A percentile compares a stretch with the other conserved stretches of the same genome.
These are phyloP conservation scores for Penicillium antarcticum DNA, from an alignment of 495 filamentous ascomycete species.

Conservation along the genomic window DNA sequence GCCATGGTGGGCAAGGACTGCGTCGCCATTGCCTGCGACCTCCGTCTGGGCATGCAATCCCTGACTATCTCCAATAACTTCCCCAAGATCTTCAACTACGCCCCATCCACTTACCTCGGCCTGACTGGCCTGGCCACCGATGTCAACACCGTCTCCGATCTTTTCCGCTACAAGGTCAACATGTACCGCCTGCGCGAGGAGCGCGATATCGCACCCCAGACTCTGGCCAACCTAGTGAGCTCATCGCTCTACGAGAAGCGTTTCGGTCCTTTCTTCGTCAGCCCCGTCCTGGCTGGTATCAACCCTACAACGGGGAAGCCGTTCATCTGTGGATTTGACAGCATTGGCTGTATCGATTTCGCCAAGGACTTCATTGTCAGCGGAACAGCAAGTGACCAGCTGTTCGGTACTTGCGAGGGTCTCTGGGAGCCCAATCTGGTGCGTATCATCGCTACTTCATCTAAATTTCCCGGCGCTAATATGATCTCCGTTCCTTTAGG, in stretches of 20 bases:
- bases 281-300: constrained; percentile 89
- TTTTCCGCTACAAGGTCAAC: constrained; percentile 99
- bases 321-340: constrained; percentile 99
- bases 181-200: constrained; percentile 99
- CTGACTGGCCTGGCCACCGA: constrained; percentile 96
- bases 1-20: constrained; percentile 99
- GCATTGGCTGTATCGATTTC: constrained; percentile 98
- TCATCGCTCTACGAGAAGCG: constrained; percentile 86
- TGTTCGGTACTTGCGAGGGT: constrained; percentile 98
- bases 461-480: constrained; percentile 19
- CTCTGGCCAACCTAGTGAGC: constrained; percentile 93
- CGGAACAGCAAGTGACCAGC: constrained; percentile 92
- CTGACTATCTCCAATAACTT: constrained; percentile 99
- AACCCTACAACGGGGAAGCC: constrained; percentile 88
- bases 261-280: constrained; percentile 95
- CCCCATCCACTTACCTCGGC: constrained; percentile 86
- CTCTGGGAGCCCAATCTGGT: constrained; percentile 97
- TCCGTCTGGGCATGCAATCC: constrained; percentile 93
- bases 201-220: constrained; percentile 88
- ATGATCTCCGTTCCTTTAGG: constrained; percentile 43
- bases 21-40: constrained; percentile 98
- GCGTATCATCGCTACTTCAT: constrained; percentile 27
- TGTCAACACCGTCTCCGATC: constrained; percentile 89
- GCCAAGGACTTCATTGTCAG: constrained; percentile 99
- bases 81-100: constrained; percentile 99